Evolutionary conservation across 306 rosid species (phyloP).

Genomic region (Inga laurina): DNA sequence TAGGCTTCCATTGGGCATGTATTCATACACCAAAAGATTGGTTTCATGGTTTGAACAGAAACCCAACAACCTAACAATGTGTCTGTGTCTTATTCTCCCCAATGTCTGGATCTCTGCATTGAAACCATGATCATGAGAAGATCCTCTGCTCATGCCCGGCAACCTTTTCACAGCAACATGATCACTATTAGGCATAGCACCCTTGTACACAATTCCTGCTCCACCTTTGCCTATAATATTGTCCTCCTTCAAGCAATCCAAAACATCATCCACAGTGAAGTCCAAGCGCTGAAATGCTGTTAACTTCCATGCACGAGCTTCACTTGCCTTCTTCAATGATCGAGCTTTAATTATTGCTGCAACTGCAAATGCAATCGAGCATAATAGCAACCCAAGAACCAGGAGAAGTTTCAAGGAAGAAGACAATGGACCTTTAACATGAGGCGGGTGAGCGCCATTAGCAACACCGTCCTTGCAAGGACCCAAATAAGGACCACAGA

Average conservation of each 20-base stretch:
- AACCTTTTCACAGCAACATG: slow-evolving; percentile 67
- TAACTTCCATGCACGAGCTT: slow-evolving; percentile 74
- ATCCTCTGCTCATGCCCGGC: slow-evolving; percentile 88
- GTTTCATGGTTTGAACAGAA: slow-evolving; percentile 87
- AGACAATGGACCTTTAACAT: slow-evolving; percentile 65
- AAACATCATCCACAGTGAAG: slow-evolving; percentile 73
- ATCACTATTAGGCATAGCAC: slow-evolving; percentile 66
- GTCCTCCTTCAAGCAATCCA: slow-evolving; percentile 76
- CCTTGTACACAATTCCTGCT: slow-evolving; percentile 81
- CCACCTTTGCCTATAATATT: slow-evolving; percentile 89
- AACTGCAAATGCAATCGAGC: slow-evolving; percentile 73
- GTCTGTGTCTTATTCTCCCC: slow-evolving; percentile 76
- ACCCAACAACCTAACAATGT: slow-evolving; percentile 81
- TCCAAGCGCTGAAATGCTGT: slow-evolving; percentile 78
- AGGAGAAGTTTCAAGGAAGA: slow-evolving; percentile 72
- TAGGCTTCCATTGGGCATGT: slow-evolving; percentile 63
- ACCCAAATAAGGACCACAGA: slow-evolving; percentile 96
- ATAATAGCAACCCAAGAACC: slow-evolving; percentile 71
- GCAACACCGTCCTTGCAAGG: slow-evolving; percentile 76
- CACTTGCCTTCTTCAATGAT: slow-evolving; percentile 74
- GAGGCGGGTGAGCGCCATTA: slow-evolving; percentile 61
- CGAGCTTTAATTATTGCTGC: slow-evolving; percentile 77
- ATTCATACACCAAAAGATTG: slow-evolving; percentile 74
- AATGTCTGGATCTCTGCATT: slow-evolving; percentile 79
- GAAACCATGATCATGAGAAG: slow-evolving; percentile 91